Evolutionary conservation across 1,284 basidiomycete species (phyloP), one percentile per base, ranked within the genome.

Genomic region (Rhodotorula glutinis): DNA sequence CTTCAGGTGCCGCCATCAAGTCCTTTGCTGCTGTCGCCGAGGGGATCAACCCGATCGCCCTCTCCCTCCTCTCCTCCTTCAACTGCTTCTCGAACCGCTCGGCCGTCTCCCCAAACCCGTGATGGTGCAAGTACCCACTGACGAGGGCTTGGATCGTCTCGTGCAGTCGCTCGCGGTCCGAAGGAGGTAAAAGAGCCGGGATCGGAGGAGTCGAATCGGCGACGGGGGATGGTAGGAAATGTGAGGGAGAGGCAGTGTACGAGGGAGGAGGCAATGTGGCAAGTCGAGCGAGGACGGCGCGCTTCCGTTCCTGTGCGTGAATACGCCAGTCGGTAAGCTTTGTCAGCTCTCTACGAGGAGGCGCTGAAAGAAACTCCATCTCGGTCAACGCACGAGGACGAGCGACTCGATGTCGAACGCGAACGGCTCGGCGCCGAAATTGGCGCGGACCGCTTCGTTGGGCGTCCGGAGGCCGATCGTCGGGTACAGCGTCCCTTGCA

Each of bases 391-490:
- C 25, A 69, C 67, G 23, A 63, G 60, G 0, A 74, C 66, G 38
- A 75, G 67, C 4, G 58, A 57, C 23, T 90, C 88, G 76, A 97
- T 94, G 77, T 94, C 91, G 77, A 86, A 96, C 74, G 82, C 83
- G 84, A 96, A 97, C 2, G 87, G 84, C 23, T 87, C 85, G 67
- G 89, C 87, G 11, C 90, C 90, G 77, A 96, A 93, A 80, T 96
- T 95, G 75, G 87, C 87, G 55, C 85, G 85, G 54, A 92, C 80
- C 27, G 84, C 81, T 78, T 93, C 91, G 49, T 84, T 82, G 2
- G 82, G 80, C 72, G 91, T 88, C 60, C 90, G 88, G 66, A 97
- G 82, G 16, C 92, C 93, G 59, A 95, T 84, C n/a, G 89, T 86
- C 5, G 93, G 92, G 76, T 88, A 91, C 33, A 95, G 76, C 17